Base-by-base conservation (phyloP, 2,329 filamentous ascomycete species). In the Trichoderma atrobrunneum region DNA sequence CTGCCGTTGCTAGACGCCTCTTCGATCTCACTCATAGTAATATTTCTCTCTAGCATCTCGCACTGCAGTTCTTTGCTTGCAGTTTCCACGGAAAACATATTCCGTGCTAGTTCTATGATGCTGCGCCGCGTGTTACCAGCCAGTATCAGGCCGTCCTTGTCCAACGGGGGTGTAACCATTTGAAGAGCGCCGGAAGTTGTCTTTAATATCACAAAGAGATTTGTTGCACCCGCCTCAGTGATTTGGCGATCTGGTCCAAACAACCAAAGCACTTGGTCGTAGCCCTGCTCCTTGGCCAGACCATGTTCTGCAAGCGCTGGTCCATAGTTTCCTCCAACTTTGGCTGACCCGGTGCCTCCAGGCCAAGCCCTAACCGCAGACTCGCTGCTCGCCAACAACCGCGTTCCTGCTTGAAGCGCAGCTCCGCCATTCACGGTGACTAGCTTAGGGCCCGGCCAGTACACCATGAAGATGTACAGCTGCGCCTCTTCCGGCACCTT, bases 301-400 rank as follows among this genome's bases (percentile, higher is more conserved):
- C 18, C 26, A 60, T 60, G 56, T n/a, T 32, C 14, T 14, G 18
- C 11, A n/a, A 60, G 28, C 10, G 26, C 10, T 18, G 95, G 95
- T 0, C 95, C 95, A 81, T 97, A 97, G 85, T 97, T 98, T 73
- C 94, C 95, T 68, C 95, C 95, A 36, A 98, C 89, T 83, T 98
- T 98, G 73, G 94, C 94, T 79, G 92, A 95, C 1, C 95, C 95
- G 81, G 97, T 97, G 11, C 95, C 95, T 73, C 95, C 95, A 24
- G 93, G 94, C 95, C 95, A 98, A 11, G 95, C 94, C 5, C 56
- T 57, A 6, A 57, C 48, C 0, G 48, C 48, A 12, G 48, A 54
- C 2, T 12, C 3, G 3, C 48, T 54, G 21, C 48, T 54, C 48
- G 48, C 48, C 5, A 54, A 54, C 21, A 54, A 24, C 1, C 48